Base-by-base conservation (phyloP, 768 basidiomycete species). In the Tricholoma sp. region DNA sequence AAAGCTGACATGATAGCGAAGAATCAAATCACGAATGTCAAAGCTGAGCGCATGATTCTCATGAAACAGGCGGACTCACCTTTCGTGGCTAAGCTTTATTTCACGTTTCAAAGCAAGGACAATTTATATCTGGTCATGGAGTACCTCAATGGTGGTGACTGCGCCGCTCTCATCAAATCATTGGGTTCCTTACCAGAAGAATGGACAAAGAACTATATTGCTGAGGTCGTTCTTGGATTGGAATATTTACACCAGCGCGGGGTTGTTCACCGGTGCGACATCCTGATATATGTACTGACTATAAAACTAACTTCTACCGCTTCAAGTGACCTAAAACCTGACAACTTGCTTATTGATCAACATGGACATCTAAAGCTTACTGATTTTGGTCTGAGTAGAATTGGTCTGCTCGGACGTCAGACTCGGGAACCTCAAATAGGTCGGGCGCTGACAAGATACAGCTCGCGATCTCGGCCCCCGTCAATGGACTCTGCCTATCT, bases 1-100 rank as follows among this genome's bases (percentile, higher is more conserved):
- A 99, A 99, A 77, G 93, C 94, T n/a, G 97, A 99, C 73, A 99
- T 99, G 97, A 98, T 99, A 70, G 92, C 97, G 39, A 99, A 99
- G 82, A 99, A 99, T 76, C 97, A 99, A 72, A 96, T 99, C 70
- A 98, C 97, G 50, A 99, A 98, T 68, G 97, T 99, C 71, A 98
- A 98, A 74, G 97, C 97, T 1, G 97, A 99, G 76, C 83, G 97
- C 56, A 98, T 97, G 87, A 99, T 99, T 65, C 81, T 99, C 63
- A 99, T 99, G 97, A 94, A 94, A 69, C 96, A 98, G 71, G 91
- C 96, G 1, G 94, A 97, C 71, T 97, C 94, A 8, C 96, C 97
- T 13, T 96, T 98, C 66, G 97, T 98, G 50, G 94, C 94, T 50
- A 97, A 97, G 72, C 78, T 99, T 33, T 99, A 89, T 76, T 99